Evolutionary conservation across 1,284 basidiomycete species (phyloP).

Genomic region (Cryptococcus depauperatus): DNA sequence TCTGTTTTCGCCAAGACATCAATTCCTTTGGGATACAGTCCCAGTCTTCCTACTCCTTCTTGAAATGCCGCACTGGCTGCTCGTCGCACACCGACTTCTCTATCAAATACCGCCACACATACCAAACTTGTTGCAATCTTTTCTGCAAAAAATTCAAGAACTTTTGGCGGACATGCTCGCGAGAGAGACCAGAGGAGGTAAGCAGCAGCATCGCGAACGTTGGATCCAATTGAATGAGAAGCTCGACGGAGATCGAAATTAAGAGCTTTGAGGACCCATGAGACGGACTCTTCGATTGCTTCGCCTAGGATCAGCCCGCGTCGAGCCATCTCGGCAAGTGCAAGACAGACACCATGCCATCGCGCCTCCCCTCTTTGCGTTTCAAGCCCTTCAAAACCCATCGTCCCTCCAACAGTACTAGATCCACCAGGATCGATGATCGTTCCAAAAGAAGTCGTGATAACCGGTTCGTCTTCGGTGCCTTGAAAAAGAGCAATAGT

Average conservation of each 20-base stretch:
- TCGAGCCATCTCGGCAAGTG: conserved; percentile 84
- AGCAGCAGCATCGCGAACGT: conserved; percentile 86
- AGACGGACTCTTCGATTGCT: conserved; percentile 57
- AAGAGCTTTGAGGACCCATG: conserved; percentile 78
- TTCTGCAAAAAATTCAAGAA: conserved; percentile 57
- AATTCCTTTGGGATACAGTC: conserved; percentile 85
- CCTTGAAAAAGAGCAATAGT: conserved; percentile 59
- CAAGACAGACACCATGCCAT: conserved; percentile 93
- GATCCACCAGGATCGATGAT: conserved; percentile 48
- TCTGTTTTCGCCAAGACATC: conserved; percentile 85
- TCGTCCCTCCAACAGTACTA: conserved; percentile 54
- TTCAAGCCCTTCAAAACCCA: conserved; percentile 48
- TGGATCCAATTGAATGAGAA: conserved; percentile 85
- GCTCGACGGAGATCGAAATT: conserved; percentile 88
- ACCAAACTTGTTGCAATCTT: conserved; percentile 64
- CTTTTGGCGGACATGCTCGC: conserved; percentile 58
- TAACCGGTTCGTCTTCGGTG: conserved; percentile 40
- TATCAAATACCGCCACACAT: conserved; percentile 75
- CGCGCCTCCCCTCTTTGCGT: conserved; percentile 74
- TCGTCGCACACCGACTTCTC: conserved; percentile 89
- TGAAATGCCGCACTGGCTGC: conserved; percentile 98
- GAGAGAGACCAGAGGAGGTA: conserved; percentile 95
- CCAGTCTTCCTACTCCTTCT: conserved; percentile 89
- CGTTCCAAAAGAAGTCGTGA: conserved; percentile 28
- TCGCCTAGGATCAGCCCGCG: conserved; percentile 60